These are phyloP conservation scores for Apiospora malaysiana DNA, from an alignment of 2,329 filamentous ascomycete species.

Conservation along the genomic window DNA sequence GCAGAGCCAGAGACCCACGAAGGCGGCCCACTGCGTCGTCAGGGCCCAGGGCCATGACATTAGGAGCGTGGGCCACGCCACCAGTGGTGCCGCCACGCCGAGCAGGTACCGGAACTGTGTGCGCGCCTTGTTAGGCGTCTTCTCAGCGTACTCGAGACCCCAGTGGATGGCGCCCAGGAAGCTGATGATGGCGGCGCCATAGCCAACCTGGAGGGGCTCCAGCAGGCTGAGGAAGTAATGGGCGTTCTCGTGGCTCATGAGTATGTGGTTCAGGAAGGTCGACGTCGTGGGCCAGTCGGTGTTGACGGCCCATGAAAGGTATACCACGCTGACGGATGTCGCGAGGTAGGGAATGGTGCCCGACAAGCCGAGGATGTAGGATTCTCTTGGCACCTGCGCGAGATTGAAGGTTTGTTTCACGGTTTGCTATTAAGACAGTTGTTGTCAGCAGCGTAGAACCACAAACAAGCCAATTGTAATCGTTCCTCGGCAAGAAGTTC, in stretches of 20 bases:
- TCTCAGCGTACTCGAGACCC: constrained; percentile 85
- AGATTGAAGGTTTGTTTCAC: constrained; percentile 75
- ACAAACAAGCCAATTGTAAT: not conserved
- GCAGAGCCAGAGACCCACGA: constrained; percentile 84
- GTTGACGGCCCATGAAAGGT: constrained; percentile 83
- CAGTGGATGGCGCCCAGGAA: constrained; percentile 93
- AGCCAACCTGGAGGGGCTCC: constrained; percentile 88
- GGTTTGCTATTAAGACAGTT: constrained; percentile 53
- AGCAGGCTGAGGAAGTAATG: constrained; percentile 74
- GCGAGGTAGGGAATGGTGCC: constrained; percentile 85
- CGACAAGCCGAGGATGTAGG: constrained; percentile 72
- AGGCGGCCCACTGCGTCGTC: constrained; percentile 84
- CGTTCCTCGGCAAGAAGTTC: not conserved
- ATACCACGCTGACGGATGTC: constrained; percentile 83
- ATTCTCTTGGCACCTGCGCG: constrained; percentile 68
- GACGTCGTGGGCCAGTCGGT: constrained; percentile 65
- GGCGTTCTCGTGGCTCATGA: constrained; percentile 74
- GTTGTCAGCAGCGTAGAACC: not conserved
- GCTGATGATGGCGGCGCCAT: constrained; percentile 90
- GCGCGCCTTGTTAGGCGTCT: constrained; percentile 62
- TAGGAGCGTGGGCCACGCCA: constrained; percentile 90
- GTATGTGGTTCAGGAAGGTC: constrained; percentile 65
- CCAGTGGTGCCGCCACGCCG: constrained; percentile 77
- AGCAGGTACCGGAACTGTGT: constrained; percentile 84
- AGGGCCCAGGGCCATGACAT: constrained; percentile 85